These are phyloP conservation scores for Vigna radiata DNA, from an alignment of 306 rosid genomes.

Conservation along the genomic window DNA sequence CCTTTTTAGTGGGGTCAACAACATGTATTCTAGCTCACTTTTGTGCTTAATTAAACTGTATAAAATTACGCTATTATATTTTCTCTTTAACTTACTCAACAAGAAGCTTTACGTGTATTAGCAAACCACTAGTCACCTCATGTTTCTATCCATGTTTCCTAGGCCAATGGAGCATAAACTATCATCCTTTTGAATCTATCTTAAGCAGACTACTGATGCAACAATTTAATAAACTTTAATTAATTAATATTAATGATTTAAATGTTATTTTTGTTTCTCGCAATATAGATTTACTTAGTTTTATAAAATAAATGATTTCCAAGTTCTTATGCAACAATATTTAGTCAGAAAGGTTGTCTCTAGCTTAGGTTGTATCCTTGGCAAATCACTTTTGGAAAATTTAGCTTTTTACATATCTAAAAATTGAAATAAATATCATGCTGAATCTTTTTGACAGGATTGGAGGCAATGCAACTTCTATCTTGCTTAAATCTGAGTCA, in stretches of 20 bases:
- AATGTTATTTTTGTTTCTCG: neutral
- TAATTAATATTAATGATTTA: slow-evolving; percentile 4
- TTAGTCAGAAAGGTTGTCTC: slow-evolving; percentile 16
- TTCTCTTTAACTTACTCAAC: slow-evolving; percentile 22
- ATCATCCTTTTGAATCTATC: slow-evolving; percentile 6
- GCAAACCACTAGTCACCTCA: neutral
- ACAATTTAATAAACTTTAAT: slow-evolving; percentile 33
- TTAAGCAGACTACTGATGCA: slow-evolving; percentile 4
- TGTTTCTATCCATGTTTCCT: slow-evolving; percentile 1
- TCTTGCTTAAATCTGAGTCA: slow-evolving; percentile 77
- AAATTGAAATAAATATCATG: neutral
- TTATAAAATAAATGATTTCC: slow-evolving; percentile 18
- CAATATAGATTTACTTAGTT: slow-evolving; percentile 23
- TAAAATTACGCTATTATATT: neutral
- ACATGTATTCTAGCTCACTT: neutral
- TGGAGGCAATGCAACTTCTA: slow-evolving; percentile 92
- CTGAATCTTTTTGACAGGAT: slow-evolving; percentile 63
- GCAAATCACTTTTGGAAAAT: slow-evolving; percentile 1
- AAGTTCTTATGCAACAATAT: neutral
- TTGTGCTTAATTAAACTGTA: neutral
- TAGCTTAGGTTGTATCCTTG: slow-evolving; percentile 25
- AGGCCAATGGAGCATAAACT: neutral
- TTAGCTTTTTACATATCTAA: slow-evolving; percentile 32
- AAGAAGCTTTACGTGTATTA: slow-evolving; percentile 9
- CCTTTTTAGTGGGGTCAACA: neutral